A percentile compares a stretch with the other conserved stretches of the same genome.
Conservation (phyloP, 2,329 filamentous ascomycete genomes). For the Aureobasidium sp. region DNA sequence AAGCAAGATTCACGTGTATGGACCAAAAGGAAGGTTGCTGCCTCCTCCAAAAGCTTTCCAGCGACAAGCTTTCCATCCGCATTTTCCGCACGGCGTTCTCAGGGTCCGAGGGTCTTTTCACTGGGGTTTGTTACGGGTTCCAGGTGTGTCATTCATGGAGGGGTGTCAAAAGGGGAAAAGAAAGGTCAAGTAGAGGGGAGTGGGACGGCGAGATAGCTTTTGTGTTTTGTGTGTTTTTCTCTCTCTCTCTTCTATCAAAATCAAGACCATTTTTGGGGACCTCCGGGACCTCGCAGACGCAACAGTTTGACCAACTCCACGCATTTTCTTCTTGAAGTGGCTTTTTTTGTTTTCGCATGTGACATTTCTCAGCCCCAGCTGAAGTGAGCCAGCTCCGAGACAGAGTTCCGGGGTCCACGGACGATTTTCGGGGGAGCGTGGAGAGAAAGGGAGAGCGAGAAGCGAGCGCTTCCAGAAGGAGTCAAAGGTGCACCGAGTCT, state of each 20-base stretch:
- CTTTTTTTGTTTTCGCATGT: neutral
- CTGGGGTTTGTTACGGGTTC: neutral
- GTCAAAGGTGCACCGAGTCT: neutral
- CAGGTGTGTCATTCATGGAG: neutral
- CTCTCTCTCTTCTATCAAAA: neutral
- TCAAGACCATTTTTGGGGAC: neutral
- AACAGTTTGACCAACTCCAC: too few relatives aligned
- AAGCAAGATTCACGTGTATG: too few relatives aligned
- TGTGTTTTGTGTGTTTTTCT: neutral
- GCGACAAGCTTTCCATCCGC: neutral
- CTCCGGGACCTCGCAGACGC: neutral
- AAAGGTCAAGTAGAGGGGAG: constrained; percentile 3
- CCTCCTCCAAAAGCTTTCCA: neutral
- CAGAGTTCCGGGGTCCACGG: neutral
- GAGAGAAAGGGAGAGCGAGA: neutral
- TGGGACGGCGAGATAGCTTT: neutral
- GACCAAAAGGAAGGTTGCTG: neutral
- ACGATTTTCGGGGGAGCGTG: neutral
- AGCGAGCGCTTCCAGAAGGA: neutral
- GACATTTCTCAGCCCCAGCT: neutral
- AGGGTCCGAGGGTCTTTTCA: neutral
- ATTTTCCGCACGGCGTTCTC: neutral
- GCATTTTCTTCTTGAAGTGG: too few relatives aligned
- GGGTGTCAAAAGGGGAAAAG: neutral
- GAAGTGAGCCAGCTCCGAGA: neutral